phyloP scores from a whole-genome alignment of 2,329 filamentous ascomycete species.

The Helotiales sp. region DNA sequence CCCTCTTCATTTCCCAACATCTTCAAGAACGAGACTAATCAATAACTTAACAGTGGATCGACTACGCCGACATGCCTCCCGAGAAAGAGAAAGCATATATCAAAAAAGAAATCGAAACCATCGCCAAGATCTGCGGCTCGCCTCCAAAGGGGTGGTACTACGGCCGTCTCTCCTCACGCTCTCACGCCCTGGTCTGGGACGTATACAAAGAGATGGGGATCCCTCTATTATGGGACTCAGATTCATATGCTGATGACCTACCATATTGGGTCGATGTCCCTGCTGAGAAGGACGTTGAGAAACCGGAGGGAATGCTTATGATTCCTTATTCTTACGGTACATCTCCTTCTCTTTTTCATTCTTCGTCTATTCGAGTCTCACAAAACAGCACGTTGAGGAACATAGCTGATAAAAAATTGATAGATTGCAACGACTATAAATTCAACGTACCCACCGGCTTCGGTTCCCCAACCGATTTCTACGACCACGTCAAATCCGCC shows the following conservation, averaged over 20 bases:
- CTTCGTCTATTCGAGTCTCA: background rate
- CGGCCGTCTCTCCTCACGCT: slow-evolving; percentile 39
- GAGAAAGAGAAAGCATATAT: slow-evolving; percentile 42
- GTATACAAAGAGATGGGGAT: slow-evolving; percentile 54
- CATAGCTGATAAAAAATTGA: background rate
- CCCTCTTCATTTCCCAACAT: background rate
- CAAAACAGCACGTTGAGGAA: background rate
- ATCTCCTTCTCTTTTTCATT: background rate
- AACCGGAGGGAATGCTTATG: slow-evolving; percentile 50
- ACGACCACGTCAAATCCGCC: slow-evolving; percentile 47
- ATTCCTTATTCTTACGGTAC: slow-evolving; percentile 49
- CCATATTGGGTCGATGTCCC: slow-evolving; percentile 57
- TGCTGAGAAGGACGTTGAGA: slow-evolving; percentile 42
- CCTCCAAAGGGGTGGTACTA: slow-evolving; percentile 40
- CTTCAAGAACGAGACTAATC: background rate
- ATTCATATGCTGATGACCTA: slow-evolving; percentile 55
- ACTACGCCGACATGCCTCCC: slow-evolving; percentile 40
- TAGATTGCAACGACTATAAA: slow-evolving; percentile 49
- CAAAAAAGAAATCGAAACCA: slow-evolving; percentile 38
- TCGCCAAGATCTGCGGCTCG: slow-evolving; percentile 36
- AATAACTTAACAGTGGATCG: slow-evolving; percentile 36
- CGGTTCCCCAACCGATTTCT: slow-evolving; percentile 26
- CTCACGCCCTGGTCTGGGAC: slow-evolving; percentile 45
- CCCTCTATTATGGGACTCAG: slow-evolving; percentile 48
- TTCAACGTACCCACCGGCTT: slow-evolving; percentile 31